A percentile compares a stretch with the other conserved stretches of the same genome.
Evolutionary conservation across 371 early-diverging fungal genomes (phyloP).

Genomic region (Funneliformis caledonium): DNA sequence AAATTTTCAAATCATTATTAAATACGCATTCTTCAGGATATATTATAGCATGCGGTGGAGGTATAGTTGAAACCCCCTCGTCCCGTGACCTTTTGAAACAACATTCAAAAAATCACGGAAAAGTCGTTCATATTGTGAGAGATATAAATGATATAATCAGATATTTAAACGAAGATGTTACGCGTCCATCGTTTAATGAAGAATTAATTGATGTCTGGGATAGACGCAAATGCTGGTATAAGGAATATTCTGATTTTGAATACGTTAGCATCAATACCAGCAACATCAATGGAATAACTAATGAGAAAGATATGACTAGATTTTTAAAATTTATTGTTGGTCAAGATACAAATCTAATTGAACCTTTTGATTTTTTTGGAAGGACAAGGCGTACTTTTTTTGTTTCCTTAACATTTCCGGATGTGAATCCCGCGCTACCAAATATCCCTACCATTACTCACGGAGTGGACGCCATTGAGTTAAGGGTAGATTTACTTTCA

Average conservation of each 20-base stretch:
- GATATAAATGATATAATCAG: slow-evolving; percentile 79
- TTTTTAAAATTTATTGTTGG: slow-evolving; percentile 71
- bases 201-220: slow-evolving; percentile 81
- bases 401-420: slow-evolving; percentile 85
- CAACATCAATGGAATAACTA: slow-evolving; percentile 42
- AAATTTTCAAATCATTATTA: slow-evolving; percentile 62
- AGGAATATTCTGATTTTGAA: slow-evolving; percentile 80
- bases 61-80: slow-evolving; percentile 86
- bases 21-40: slow-evolving; percentile 55
- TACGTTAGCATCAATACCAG: slow-evolving; percentile 56
- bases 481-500: slow-evolving; percentile 87
- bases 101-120: slow-evolving; percentile 61
- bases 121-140: slow-evolving; percentile 82
- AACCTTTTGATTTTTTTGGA: slow-evolving; percentile 41
- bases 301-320: slow-evolving; percentile 71
- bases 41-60: slow-evolving; percentile 94
- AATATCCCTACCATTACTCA: slow-evolving; percentile 65
- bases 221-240: slow-evolving; percentile 79
- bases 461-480: slow-evolving; percentile 90
- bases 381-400: slow-evolving; percentile 69
- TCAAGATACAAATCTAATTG: slow-evolving; percentile 50
- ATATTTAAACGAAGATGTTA: slow-evolving; percentile 78
- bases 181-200: slow-evolving; percentile 83
- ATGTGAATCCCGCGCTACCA: slow-evolving; percentile 60
- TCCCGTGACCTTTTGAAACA: slow-evolving; percentile 67